A percentile compares a stretch with the other conserved stretches of the same genome.
Conservation (phyloP, 2,329 filamentous ascomycete species). For the Exophiala sp. region DNA sequence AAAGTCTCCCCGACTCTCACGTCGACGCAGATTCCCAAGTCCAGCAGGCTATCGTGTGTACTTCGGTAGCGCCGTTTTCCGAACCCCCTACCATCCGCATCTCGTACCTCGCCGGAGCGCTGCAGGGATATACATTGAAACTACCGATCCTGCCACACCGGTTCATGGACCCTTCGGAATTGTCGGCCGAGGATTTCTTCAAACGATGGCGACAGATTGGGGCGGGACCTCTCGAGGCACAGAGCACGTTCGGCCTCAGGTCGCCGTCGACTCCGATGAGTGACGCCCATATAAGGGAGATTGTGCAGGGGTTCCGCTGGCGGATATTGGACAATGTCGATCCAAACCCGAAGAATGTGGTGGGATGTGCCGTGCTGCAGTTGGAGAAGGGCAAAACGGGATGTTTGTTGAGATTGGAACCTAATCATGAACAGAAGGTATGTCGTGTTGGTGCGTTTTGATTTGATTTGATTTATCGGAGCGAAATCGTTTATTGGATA, state of each 20-base stretch:
- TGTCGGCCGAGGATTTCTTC: constrained; percentile 91
- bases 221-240: constrained; percentile 75
- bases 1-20: constrained; percentile 77
- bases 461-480: too few species aligned
- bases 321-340: constrained; percentile 79
- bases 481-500: too few species aligned
- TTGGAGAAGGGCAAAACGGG: constrained; percentile 80
- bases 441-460: constrained; percentile 34
- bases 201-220: constrained; percentile 99
- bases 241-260: constrained; percentile 63
- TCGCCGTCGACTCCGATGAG: constrained; percentile 60
- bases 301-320: constrained; percentile 78
- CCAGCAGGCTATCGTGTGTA: constrained; percentile 92
- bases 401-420: constrained; percentile 86
- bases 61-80: constrained; percentile 72
- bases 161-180: constrained; percentile 88
- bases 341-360: constrained; percentile 87
- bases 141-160: constrained; percentile 85
- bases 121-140: constrained; percentile 88
- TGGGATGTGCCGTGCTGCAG: constrained; percentile 78
- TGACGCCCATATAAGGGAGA: constrained; percentile 62
- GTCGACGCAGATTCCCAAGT: constrained; percentile 70
- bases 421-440: constrained; percentile 88
- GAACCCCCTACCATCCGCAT: constrained; percentile 87
- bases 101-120: constrained; percentile 85